Evolutionary conservation across 2,329 filamentous ascomycete genomes (phyloP), one percentile per base, ranked within the genome.

Genomic region (Ceratocystis ficicola): DNA sequence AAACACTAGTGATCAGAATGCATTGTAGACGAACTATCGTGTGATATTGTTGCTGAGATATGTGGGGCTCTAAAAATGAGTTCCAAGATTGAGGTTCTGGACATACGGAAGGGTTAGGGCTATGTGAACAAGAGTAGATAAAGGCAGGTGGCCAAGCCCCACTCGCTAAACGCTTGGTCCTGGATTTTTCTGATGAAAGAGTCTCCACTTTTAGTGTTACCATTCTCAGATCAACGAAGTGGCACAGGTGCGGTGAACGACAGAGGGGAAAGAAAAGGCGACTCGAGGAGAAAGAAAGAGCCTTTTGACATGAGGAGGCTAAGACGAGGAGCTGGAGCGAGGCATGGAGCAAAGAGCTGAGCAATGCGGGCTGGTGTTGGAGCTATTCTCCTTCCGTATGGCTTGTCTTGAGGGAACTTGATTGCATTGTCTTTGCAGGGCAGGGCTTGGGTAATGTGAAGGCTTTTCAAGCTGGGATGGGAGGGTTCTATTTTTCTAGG

Each of bases 151-250:
- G 25, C 20, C 50, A 10, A 3, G 12, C 20, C 50, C 50, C 7
- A 15, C 12, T 55, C 6, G 10, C 30, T 57, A 30, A 32, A 28
- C 52, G 52, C 52, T 57, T 57, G 52, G 52, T 57, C 25, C 12
- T 41, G 30, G 50, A 30, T 55, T 48, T 55, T 55, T 55, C 15
- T 17, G 50, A 25, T 7, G n/a, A 32, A 32, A 30, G 20, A 57
- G 17, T 17, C 52, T 15, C 52, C 52, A 57, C 52, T 57, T 32
- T 57, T 57, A 57, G 52, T 57, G 52, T 57, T 57, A 57, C 52
- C 25, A 57, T 12, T 57, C 22, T 57, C 52, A 57, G 28, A 57
- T 57, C 52, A 32, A 15, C 12, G 4, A 28, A 57, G 52, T 30
- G 52, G 52, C 52, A 57, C 52, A 57, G 52, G 28, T 28, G 46